These are phyloP conservation scores for Mycena epipterygia DNA, from an alignment of 768 basidiomycete genomes.

Conservation along the genomic window DNA sequence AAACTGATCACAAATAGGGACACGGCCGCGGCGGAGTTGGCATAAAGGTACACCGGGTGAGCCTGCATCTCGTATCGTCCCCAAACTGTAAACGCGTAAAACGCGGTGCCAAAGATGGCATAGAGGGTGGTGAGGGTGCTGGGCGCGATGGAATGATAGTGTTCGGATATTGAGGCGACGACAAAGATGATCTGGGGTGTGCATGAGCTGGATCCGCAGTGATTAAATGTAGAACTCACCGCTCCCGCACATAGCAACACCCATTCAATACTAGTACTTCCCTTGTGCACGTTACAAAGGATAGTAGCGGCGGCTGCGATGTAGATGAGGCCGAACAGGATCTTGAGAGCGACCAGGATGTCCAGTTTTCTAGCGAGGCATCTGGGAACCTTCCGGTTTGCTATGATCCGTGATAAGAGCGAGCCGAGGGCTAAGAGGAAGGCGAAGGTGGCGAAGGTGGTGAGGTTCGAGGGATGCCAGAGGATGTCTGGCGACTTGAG, in stretches of 20 bases:
- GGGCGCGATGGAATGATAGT: slow-evolving; percentile 16
- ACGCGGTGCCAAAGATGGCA: background rate
- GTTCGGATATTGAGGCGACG: too few species aligned
- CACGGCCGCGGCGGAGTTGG: background rate
- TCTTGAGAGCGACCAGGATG: background rate
- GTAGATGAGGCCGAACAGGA: background rate
- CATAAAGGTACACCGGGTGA: background rate
- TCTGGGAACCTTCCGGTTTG: slow-evolving; percentile 4
- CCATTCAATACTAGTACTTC: background rate
- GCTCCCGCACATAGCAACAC: background rate
- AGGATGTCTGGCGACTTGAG: slow-evolving; percentile 44
- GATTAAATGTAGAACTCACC: background rate
- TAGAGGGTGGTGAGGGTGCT: slow-evolving; percentile 19
- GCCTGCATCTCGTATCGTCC: background rate
- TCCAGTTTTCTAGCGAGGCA: slow-evolving; percentile 3
- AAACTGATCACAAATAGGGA: slow-evolving; percentile 8
- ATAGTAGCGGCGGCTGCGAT: background rate
- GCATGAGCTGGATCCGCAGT: background rate
- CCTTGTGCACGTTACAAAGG: background rate
- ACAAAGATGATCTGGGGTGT: background rate
- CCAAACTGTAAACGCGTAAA: background rate
- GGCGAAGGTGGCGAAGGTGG: background rate
- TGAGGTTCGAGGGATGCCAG: background rate
- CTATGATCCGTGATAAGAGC: background rate
- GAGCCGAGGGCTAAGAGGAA: background rate